A percentile compares a stretch with the other conserved stretches of the same genome.
These are phyloP conservation scores for Apiospora arundinis DNA, from an alignment of 2,329 filamentous ascomycete species.

Conservation along the genomic window DNA sequence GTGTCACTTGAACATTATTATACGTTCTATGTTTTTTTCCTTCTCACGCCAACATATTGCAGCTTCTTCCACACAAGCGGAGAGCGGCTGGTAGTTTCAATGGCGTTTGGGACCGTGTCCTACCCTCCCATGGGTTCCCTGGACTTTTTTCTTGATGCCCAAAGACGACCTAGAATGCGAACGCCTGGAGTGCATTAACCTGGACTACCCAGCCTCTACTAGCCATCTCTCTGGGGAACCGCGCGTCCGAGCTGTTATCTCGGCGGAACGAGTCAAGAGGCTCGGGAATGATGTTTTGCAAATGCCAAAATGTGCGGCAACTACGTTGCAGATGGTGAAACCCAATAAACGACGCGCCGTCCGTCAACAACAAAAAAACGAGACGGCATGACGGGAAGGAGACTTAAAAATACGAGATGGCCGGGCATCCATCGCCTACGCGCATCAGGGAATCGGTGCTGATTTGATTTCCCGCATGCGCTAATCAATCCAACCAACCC, in stretches of 20 bases:
- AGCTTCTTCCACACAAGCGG: neutral
- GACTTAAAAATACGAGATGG: neutral
- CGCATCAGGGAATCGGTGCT: neutral
- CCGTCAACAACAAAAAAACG: neutral
- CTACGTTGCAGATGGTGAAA: neutral
- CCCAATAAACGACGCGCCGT: neutral
- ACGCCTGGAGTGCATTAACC: constrained; percentile 14
- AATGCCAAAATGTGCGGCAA: constrained; percentile 4
- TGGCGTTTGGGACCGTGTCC: constrained; percentile 6
- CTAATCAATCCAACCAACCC: neutral
- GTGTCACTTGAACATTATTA: neutral
- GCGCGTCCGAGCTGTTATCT: neutral
- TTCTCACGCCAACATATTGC: neutral
- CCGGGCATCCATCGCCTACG: neutral
- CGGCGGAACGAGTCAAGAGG: constrained; percentile 4
- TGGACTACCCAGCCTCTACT: neutral
- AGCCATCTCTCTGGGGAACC: neutral
- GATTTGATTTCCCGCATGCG: neutral
- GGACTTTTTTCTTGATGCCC: neutral
- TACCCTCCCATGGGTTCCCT: neutral
- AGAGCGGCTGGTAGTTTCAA: constrained; percentile 7
- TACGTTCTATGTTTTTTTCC: too few relatives aligned
- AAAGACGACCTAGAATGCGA: neutral
- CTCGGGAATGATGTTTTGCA: constrained; percentile 5
- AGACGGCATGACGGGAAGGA: neutral